Conservation (phyloP, 1,139 yeast species). For the Arxiozyma heterogenica region DNA sequence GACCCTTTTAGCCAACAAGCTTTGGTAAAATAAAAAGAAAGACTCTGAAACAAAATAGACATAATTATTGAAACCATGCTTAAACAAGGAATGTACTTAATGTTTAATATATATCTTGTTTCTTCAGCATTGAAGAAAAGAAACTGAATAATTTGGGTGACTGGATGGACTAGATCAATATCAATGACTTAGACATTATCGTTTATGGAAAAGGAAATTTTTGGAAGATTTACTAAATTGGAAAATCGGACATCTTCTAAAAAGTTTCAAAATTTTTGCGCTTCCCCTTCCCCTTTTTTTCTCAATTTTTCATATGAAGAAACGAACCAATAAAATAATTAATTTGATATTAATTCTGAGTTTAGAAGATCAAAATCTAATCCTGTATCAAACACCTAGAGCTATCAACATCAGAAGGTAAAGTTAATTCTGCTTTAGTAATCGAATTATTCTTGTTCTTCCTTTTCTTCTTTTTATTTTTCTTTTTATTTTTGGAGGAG, state of each 20-base stretch:
- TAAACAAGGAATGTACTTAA: too few species aligned
- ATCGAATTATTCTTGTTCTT: constrained; percentile 10
- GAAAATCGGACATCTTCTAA: not conserved
- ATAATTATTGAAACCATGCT: not conserved
- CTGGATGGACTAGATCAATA: too few species aligned
- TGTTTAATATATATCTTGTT: too few species aligned
- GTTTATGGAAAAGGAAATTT: not conserved
- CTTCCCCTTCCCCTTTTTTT: not conserved
- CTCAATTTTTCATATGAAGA: not conserved
- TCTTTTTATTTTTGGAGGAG: not conserved
- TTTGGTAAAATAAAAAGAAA: too few species aligned
- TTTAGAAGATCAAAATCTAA: too few species aligned
- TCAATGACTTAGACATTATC: not conserved
- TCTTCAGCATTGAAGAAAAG: not conserved
- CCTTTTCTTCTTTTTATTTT: constrained; percentile 8
- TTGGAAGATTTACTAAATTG: not conserved
- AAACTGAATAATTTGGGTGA: too few species aligned
- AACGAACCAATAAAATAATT: not conserved
- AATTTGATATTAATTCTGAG: too few species aligned
- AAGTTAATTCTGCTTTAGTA: not conserved
- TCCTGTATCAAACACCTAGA: not conserved
- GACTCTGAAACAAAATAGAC: too few species aligned
- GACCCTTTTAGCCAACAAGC: not conserved
- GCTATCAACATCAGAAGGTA: not conserved
- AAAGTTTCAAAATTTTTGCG: too few species aligned